Evolutionary conservation across 495 filamentous ascomycete species (phyloP).

Genomic region (Immersiella caudata): DNA sequence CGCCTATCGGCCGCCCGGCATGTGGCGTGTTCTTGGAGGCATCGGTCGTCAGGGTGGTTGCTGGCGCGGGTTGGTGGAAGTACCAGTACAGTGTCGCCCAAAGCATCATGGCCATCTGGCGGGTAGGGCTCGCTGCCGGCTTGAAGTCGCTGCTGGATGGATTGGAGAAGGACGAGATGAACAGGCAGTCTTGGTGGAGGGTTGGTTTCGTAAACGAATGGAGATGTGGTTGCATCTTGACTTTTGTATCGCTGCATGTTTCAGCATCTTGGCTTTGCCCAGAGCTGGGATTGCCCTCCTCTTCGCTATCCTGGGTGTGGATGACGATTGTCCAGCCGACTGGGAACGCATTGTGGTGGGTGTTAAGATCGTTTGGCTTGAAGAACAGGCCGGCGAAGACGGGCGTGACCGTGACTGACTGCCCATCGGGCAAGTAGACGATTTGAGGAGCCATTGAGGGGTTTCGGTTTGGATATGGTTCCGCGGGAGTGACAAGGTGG

Average conservation of each 20-base stretch:
- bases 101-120: slow-evolving; percentile 93
- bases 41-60: slow-evolving; percentile 58
- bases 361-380: slow-evolving; percentile 74
- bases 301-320: slow-evolving; percentile 58
- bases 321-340: slow-evolving; percentile 88
- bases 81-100: slow-evolving; percentile 97
- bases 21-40: slow-evolving; percentile 65
- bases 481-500: not conserved
- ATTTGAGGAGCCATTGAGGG: slow-evolving; percentile 43
- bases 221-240: slow-evolving; percentile 39
- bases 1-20: slow-evolving; percentile 71
- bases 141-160: slow-evolving; percentile 79
- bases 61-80: slow-evolving; percentile 76
- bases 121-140: slow-evolving; percentile 72
- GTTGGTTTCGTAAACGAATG: slow-evolving; percentile 74
- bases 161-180: slow-evolving; percentile 87
- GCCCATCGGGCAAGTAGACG: slow-evolving; percentile 81
- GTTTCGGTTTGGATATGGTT: not conserved
- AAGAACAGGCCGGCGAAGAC: slow-evolving; percentile 89
- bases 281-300: not conserved
- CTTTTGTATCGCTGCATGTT: slow-evolving; percentile 21
- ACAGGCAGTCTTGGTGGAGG: slow-evolving; percentile 75
- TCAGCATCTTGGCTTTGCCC: slow-evolving; percentile 4
- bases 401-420: slow-evolving; percentile 74
- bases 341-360: slow-evolving; percentile 70